Conservation (phyloP, 2,329 filamentous ascomycete species). For the Ramichloridium luteum region DNA sequence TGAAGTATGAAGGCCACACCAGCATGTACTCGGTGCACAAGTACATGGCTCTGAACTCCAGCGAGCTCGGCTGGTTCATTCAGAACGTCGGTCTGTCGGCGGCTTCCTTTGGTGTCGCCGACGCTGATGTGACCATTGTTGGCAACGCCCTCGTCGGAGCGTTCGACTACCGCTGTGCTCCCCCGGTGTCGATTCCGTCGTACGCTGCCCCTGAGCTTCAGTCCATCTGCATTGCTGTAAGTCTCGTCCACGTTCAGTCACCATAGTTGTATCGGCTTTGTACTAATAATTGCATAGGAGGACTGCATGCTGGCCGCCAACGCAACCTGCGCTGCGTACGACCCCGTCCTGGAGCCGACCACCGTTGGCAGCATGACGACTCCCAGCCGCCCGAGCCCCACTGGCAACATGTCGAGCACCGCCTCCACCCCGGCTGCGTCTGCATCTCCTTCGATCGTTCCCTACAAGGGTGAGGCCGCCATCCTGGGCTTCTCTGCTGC, state of each 20-base stretch:
- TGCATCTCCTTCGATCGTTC: conserved; percentile 3
- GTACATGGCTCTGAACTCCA: conserved; percentile 42
- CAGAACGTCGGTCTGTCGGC: conserved; percentile 45
- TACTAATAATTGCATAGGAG: conserved; percentile 9
- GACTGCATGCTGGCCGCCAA: conserved; percentile 38
- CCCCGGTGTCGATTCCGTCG: conserved; percentile 35
- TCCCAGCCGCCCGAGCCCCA: conserved; percentile 2
- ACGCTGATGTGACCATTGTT: conserved; percentile 39
- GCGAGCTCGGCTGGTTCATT: conserved; percentile 48
- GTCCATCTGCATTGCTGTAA: conserved; percentile 41
- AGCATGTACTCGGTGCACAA: conserved; percentile 45
- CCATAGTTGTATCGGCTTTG: neutral
- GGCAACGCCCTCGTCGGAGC: conserved; percentile 37
- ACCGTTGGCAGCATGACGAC: conserved; percentile 2
- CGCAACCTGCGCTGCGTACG: conserved; percentile 37
- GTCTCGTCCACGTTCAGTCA: conserved; percentile 1
- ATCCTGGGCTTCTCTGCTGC: conserved; percentile 4
- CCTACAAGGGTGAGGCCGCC: conserved; percentile 9
- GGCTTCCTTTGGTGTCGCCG: conserved; percentile 46
- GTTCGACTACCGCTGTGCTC: conserved; percentile 43
- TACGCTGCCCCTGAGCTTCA: conserved; percentile 38
- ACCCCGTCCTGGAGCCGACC: conserved; percentile 10
- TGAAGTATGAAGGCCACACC: conserved; percentile 36
- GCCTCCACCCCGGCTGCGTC: conserved; percentile 4
- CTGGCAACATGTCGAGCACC: neutral